Base-by-base conservation (phyloP, 176 grass and related monocot genomes). In the Rhynchospora breviuscula region DNA sequence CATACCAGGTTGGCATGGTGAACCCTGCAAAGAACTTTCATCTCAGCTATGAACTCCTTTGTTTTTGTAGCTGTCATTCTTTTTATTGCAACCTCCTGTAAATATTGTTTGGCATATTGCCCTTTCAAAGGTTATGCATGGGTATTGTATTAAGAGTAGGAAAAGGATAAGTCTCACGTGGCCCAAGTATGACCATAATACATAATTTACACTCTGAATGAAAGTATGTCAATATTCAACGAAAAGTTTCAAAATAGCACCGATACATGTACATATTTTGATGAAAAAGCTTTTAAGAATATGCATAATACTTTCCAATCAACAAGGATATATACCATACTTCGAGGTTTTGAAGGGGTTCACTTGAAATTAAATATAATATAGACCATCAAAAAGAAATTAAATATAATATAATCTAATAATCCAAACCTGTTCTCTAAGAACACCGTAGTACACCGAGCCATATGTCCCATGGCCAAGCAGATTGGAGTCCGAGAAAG, bases 51-150 rank as follows among this genome's bases (percentile, higher is more conserved):
- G 88, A 99, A 99, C 85, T 99, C 96, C 88, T 93, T 95, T 66
- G 96, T 99, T 90, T 99, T 95, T 43, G 91, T 95, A 77, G 89
- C 89, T 83, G 91, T 95, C 96, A 99, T 99, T 99, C 88, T 95
- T 72, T 99, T 99, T 88, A 99, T 90, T 0, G 96, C 96, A 63
- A 95, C 96, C 91, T 99, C 93, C 96, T 99, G 69, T 72, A 80
- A 79, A 83, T 22, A 69, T 31, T 72, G 56, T 73, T 17, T 79
- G 90, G 64, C 61, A 78, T 78, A 58, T 79, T 43, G 26, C 22
- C 8, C 53, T 58, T 79, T 43, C 18, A 71, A 11, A 3, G 10
- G 18, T 71, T 48, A 46, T n/a, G 67, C 3, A 29, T 14, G 4
- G 47, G 19, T 54, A 26, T 77, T 49, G 15, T 8, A 56, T 71